Evolutionary conservation across 1,139 yeast genomes (phyloP).

Genomic region (Geotrichum klebahnii): DNA sequence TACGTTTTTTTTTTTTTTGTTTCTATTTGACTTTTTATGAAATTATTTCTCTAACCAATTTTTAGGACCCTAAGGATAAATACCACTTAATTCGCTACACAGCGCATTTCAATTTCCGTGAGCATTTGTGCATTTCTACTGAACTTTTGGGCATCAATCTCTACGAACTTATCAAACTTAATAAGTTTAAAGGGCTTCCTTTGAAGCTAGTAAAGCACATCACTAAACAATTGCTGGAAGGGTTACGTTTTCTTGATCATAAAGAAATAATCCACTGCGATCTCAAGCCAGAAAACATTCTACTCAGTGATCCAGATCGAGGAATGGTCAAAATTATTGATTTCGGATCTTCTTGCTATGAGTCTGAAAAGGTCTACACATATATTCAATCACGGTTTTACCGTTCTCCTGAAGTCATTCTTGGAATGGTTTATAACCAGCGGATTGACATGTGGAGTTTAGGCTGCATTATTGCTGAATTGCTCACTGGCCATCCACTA

Average conservation of each 20-base stretch:
- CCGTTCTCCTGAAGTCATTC: conserved; percentile 82
- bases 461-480: conserved; percentile 65
- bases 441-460: conserved; percentile 79
- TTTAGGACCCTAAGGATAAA: conserved; percentile 44
- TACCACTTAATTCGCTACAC: conserved; percentile 52
- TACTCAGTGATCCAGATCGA: conserved; percentile 73
- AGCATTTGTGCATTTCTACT: conserved; percentile 78
- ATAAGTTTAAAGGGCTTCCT: conserved; percentile 59
- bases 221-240: conserved; percentile 54
- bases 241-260: conserved; percentile 57
- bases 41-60: conserved; percentile 20
- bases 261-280: conserved; percentile 71
- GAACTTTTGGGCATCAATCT: conserved; percentile 68
- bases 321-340: conserved; percentile 91
- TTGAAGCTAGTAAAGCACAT: conserved; percentile 49
- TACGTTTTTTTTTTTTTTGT: conserved; percentile 11
- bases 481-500: conserved; percentile 61
- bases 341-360: conserved; percentile 95
- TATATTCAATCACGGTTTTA: conserved; percentile 94
- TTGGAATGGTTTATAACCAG: conserved; percentile 70
- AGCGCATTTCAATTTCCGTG: conserved; percentile 74
- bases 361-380: conserved; percentile 82
- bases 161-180: conserved; percentile 60
- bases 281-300: conserved; percentile 92
- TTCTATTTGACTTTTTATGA: conserved; percentile 1